Conservation (phyloP, 148 eudicot species). For the Chenopodium suecicum region DNA sequence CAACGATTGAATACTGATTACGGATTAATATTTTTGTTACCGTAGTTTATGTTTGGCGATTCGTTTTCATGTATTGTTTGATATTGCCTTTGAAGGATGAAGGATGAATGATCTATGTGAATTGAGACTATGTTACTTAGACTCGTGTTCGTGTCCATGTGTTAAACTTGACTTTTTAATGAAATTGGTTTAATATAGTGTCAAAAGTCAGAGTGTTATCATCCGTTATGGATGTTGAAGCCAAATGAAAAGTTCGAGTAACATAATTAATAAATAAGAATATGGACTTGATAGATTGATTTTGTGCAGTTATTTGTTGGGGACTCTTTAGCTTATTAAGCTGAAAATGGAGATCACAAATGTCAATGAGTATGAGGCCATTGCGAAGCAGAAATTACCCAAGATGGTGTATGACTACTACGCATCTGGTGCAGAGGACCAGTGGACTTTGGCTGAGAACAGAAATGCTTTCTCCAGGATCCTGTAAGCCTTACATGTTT, state of each 20-base stretch:
- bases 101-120: not conserved
- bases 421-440: constrained; percentile 99
- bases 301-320: constrained; percentile 14
- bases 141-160: not conserved
- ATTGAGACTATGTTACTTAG: not conserved
- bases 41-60: not conserved
- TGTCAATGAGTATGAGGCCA: constrained; percentile 81
- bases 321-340: not conserved
- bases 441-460: constrained; percentile 95
- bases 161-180: not conserved
- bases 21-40: not conserved
- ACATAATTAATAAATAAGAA: not conserved
- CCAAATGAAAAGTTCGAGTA: too few species aligned
- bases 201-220: not conserved
- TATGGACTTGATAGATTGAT: not conserved
- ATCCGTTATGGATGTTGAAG: too few species aligned
- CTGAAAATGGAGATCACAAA: constrained; percentile 75
- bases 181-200: not conserved
- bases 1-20: not conserved
- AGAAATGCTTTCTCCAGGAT: constrained; percentile 93
- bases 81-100: not conserved
- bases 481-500: constrained; percentile 43
- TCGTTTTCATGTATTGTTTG: not conserved
- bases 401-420: constrained; percentile 94
- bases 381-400: constrained; percentile 91